A percentile compares a stretch with the other conserved stretches of the same genome.
Conservation (phyloP, 2,329 filamentous ascomycete species). For the Teratosphaeria zuluensis region DNA sequence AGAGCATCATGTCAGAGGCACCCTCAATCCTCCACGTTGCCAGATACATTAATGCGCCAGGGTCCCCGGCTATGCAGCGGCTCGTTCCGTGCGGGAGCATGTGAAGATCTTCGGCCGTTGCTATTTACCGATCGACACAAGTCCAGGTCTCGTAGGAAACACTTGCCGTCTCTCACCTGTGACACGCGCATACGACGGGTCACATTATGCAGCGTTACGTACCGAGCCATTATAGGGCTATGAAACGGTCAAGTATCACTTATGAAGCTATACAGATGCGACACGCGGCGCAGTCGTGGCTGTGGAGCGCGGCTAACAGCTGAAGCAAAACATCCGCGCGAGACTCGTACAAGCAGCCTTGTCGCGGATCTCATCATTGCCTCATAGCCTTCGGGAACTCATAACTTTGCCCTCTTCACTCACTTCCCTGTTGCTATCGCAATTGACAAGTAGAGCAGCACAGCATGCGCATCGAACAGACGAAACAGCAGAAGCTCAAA, state of each 20-base stretch:
- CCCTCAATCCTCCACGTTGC: not conserved
- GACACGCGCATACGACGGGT: not conserved
- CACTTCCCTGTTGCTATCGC: not conserved
- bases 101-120: not conserved
- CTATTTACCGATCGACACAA: not conserved
- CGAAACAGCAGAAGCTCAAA: slow-evolving; percentile 46
- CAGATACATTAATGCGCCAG: not conserved
- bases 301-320: not conserved
- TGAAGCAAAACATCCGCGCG: not conserved
- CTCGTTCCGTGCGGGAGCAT: not conserved
- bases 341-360: not conserved
- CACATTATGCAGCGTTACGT: not conserved
- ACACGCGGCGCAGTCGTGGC: not conserved
- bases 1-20: not conserved
- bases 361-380: not conserved
- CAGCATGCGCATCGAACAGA: slow-evolving; percentile 35
- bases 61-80: not conserved
- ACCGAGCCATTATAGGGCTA: not conserved
- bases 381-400: not conserved
- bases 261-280: not conserved
- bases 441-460: not conserved
- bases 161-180: not conserved
- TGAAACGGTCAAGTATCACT: not conserved
- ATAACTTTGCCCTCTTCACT: not conserved
- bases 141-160: not conserved